Percentiles rank a stretch among this genome's conserved stretches.
Conservation (phyloP, 148 eudicot species). For the Cornus suecica region DNA sequence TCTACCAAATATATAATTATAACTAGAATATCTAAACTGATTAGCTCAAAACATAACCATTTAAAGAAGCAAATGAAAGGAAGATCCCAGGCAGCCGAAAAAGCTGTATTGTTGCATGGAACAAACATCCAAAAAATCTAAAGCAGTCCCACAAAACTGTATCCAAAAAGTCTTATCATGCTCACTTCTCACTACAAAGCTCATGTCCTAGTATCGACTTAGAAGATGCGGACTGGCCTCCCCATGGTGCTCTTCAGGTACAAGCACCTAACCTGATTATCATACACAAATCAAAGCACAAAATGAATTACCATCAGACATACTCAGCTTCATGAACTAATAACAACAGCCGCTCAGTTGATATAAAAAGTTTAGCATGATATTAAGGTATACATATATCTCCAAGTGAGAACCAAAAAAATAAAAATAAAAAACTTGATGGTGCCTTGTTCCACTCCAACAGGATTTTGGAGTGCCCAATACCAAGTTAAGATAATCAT, state of each 20-base stretch:
- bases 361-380: no score
- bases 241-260: slow-evolving; percentile 50
- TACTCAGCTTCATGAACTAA: no score
- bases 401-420: no score
- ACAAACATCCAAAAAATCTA: neutral
- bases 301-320: neutral
- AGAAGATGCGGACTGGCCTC: slow-evolving; percentile 38
- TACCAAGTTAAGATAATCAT: no score
- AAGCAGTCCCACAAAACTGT: slow-evolving; percentile 10
- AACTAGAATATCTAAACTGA: neutral
- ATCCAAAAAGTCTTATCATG: neutral
- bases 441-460: no score
- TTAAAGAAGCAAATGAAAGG: neutral
- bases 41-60: neutral
- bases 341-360: no score
- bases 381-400: no score
- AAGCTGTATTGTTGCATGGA: neutral
- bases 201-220: slow-evolving; percentile 4
- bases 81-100: neutral
- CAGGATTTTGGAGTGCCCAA: no score
- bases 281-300: neutral
- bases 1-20: neutral
- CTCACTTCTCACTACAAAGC: neutral
- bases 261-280: slow-evolving; percentile 40
- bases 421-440: no score